Conservation (phyloP, 768 basidiomycete genomes). For the Neoboletus magnificus region DNA sequence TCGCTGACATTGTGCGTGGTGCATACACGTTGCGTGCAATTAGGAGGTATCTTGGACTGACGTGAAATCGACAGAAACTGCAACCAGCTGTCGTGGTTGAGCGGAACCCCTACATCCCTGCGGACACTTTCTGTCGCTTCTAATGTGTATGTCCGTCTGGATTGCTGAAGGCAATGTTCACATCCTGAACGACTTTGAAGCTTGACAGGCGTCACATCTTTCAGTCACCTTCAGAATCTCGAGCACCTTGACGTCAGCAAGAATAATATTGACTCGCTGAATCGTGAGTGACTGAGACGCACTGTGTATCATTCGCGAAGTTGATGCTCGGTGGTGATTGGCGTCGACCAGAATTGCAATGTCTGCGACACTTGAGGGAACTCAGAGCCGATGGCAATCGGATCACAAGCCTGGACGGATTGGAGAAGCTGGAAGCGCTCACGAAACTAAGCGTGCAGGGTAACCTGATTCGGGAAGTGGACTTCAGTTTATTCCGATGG, state of each 20-base stretch:
- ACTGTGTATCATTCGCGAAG: neutral
- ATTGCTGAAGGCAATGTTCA: slow-evolving; percentile 8
- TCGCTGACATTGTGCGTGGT: slow-evolving; percentile 67
- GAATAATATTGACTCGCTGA: slow-evolving; percentile 85
- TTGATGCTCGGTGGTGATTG: slow-evolving; percentile 4
- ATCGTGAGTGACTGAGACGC: slow-evolving; percentile 53
- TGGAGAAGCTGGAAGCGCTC: slow-evolving; percentile 77
- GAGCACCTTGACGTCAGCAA: slow-evolving; percentile 88
- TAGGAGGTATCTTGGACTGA: slow-evolving; percentile 11
- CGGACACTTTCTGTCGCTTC: slow-evolving; percentile 76
- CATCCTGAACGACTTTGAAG: slow-evolving; percentile 38
- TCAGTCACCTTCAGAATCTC: slow-evolving; percentile 79
- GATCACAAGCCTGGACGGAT: slow-evolving; percentile 68
- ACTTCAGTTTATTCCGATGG: slow-evolving; percentile 68
- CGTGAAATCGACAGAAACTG: slow-evolving; percentile 48
- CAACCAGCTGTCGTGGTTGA: slow-evolving; percentile 77
- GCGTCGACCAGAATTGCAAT: slow-evolving; percentile 64
- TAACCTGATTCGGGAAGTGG: slow-evolving; percentile 62
- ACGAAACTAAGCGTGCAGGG: slow-evolving; percentile 79
- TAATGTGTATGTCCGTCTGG: slow-evolving; percentile 51
- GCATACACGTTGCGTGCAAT: slow-evolving; percentile 2
- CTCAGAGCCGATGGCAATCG: slow-evolving; percentile 87
- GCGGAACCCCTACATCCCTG: slow-evolving; percentile 67
- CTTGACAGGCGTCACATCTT: slow-evolving; percentile 83
- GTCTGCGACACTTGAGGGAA: slow-evolving; percentile 82